Base-by-base conservation (phyloP, 2,329 filamentous ascomycete species). In the Cordyceps pruinosa region DNA sequence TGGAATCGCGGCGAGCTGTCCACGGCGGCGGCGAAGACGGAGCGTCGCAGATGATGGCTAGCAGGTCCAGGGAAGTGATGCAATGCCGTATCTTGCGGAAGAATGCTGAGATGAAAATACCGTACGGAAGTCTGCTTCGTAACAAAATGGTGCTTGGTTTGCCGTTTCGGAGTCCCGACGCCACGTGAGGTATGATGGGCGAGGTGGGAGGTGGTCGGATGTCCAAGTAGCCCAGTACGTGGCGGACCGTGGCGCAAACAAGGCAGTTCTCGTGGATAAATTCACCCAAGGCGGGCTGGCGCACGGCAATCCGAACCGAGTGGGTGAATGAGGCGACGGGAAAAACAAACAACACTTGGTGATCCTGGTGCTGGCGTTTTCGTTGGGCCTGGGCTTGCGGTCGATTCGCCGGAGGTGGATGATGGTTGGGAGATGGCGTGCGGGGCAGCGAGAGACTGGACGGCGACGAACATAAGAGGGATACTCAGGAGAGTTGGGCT, bases 361-460 rank as follows among this genome's bases (percentile, higher is more conserved):
- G n/a, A 21, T 32, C 17, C 25, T n/a, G 47, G 19, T 39, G 32
- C 34, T 26, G 35, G 49, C 25, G 17, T 41, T 41, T 41, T 51
- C 35, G 3, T 41, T 28, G 25, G 48, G 34, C 23, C 23, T 15
- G 35, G 21, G 28, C 35, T 35, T 32, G 28, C 28, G 28, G 6
- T 32, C n/a, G n/a, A 10, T 10, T 41, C 48, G 48, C 23, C n/a
- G 48, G 48, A 41, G 34, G 30, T 28, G 37, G 42, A 45, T 8
- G 25, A 19, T n/a, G 5, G 49, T 39, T 52, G 42, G 37, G 32
- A 12, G 51, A 32, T 25, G 30, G 51, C 51, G 51, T 35, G 51
- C 51, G 41, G 51, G 51, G 51, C 51, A 54, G 30, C 32, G 51
- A 54, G 41, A 28, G 41, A 46, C 28, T 25, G 19, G 51, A 26